Base-by-base conservation (phyloP, 805 yeast genomes). In the Wilhelminamyces savonicus region DNA sequence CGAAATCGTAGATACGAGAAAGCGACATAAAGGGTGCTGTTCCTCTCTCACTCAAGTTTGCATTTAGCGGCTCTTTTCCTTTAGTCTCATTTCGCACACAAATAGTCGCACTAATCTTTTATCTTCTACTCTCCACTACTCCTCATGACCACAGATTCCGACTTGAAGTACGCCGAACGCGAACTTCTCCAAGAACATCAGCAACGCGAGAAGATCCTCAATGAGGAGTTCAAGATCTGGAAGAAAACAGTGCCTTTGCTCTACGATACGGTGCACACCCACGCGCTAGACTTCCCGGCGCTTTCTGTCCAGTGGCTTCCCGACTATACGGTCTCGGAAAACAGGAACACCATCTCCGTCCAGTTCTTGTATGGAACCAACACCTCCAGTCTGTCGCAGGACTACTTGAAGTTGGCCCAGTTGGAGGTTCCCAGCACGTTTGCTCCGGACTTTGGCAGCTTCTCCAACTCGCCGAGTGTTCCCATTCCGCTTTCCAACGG, bases 181-280 rank as follows among this genome's bases (percentile, higher is more conserved):
- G 66, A 58, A 30, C 48, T 64, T 14, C 46, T 56, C 19, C 43
- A 51, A 13, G 74, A 67, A 35, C 74, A 72, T 44, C 78, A 74
- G 42, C 59, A 66, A 29, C 63, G 66, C 28, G 83, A 78, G 44
- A 82, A 81, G 47, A 54, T 79, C 7, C 65, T 69, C 37, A 82
- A 82, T 44, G 94, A 82, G 54, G 92, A 82, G 56, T 82, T 71
- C 63, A 68, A 68, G 41, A 60, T 78, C 34, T 85, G 95, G 95
- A 85, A 84, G 52, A 83, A 84, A 46, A 73, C 90, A 2, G 79
- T 82, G 10, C 94, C 94, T 3, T 62, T 82, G 40, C 61, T 85
- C 36, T 85, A 85, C 54, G 83, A 79, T 42, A 71, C 80, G 37
- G 62, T 85, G 26, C 78, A 82, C 38, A 80, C 92, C 3, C 71